Conservation (phyloP, 768 basidiomycete species). For the Trametes cingulata region DNA sequence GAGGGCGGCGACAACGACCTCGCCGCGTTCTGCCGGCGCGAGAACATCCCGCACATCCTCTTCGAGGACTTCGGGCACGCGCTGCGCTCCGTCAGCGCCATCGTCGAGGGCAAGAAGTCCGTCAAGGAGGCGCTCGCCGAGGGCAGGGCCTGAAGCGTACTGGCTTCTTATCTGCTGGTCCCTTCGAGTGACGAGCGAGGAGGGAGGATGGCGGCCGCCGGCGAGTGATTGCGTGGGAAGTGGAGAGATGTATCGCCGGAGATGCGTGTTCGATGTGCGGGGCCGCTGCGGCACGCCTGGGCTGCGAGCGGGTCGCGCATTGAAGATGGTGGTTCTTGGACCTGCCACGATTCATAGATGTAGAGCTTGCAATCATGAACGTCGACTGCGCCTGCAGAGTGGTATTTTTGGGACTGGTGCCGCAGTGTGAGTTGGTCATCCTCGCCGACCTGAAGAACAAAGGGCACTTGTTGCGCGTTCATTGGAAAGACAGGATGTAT, state of each 20-base stretch:
- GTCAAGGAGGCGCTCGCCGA: slow-evolving; percentile 46
- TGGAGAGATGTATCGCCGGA: neutral
- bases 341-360: neutral
- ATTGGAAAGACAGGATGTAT: too few species aligned
- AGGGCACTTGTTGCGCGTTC: too few species aligned
- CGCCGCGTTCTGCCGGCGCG: slow-evolving; percentile 74
- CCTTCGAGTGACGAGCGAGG: neutral
- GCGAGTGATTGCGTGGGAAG: neutral
- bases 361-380: too few species aligned
- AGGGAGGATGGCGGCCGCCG: neutral
- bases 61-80: slow-evolving; percentile 74
- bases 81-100: slow-evolving; percentile 56
- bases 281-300: slow-evolving; percentile 3
- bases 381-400: too few species aligned
- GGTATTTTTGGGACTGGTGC: too few species aligned
- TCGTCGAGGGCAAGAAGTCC: slow-evolving; percentile 72
- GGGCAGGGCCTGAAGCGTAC: slow-evolving; percentile 16
- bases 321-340: neutral
- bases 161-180: neutral
- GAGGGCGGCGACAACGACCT: slow-evolving; percentile 82
- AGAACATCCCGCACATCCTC: slow-evolving; percentile 76
- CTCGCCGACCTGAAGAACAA: too few species aligned
- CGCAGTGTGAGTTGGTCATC: too few species aligned
- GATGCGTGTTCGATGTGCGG: neutral
- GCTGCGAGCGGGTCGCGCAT: neutral